phyloP scores from a whole-genome alignment of 2,329 filamentous ascomycete species.

The Claviceps quebecensis region DNA sequence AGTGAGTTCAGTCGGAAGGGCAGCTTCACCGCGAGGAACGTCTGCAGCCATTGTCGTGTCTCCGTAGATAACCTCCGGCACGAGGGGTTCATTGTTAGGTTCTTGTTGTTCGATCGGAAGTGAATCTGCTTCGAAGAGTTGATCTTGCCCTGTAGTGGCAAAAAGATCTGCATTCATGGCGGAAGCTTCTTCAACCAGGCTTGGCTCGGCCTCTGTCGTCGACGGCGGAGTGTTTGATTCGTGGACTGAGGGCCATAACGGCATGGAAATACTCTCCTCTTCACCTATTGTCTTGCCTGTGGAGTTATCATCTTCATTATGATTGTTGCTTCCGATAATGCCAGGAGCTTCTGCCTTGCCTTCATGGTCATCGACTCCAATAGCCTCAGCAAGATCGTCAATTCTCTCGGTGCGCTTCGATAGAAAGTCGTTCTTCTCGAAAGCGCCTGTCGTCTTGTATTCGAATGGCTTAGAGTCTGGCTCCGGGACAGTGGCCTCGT shows the following conservation, averaged over 20 bases:
- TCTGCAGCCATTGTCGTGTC: not conserved
- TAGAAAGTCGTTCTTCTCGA: not conserved
- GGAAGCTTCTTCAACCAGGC: not conserved
- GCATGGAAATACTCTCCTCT: constrained; percentile 18
- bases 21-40: not conserved
- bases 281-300: constrained; percentile 29
- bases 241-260: not conserved
- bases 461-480: not conserved
- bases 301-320: constrained; percentile 14
- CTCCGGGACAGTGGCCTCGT: not conserved
- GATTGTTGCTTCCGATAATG: constrained; percentile 5
- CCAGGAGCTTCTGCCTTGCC: not conserved
- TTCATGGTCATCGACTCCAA: not conserved
- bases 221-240: not conserved
- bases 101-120: not conserved
- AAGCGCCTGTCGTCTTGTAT: not conserved
- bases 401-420: not conserved
- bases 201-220: not conserved
- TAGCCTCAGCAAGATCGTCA: not conserved
- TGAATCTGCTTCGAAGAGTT: not conserved
- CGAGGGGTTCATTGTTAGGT: not conserved
- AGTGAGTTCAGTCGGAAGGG: not conserved
- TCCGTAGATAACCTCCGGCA: constrained; percentile 7
- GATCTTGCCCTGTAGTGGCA: not conserved
- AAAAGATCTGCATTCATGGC: not conserved